Conservation (phyloP, 1,284 basidiomycete genomes). For the Ceratobasidium sp. region DNA sequence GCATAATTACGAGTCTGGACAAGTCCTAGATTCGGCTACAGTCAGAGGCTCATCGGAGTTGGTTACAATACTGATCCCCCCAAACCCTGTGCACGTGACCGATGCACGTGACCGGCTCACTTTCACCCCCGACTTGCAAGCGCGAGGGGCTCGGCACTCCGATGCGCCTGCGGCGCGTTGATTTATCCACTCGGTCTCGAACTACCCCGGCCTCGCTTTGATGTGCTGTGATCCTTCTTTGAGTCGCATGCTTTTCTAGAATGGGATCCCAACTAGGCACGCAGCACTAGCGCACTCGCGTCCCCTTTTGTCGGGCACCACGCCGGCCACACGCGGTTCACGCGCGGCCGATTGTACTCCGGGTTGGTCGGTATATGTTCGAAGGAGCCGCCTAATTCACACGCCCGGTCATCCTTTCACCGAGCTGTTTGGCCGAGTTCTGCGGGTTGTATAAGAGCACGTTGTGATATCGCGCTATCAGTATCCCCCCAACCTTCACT, state of each 20-base stretch:
- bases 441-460: slow-evolving; percentile 10
- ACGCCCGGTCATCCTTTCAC: slow-evolving; percentile 27
- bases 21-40: slow-evolving; percentile 12
- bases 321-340: slow-evolving; percentile 19
- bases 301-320: background rate
- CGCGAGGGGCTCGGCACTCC: slow-evolving; percentile 16
- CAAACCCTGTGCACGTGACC: slow-evolving; percentile 22
- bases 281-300: slow-evolving; percentile 3
- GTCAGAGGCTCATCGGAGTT: slow-evolving; percentile 8
- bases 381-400: background rate
- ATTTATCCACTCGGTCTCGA: slow-evolving; percentile 15
- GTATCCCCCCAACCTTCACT: slow-evolving; percentile 2
- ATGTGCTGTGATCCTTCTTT: slow-evolving; percentile 7
- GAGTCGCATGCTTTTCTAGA: slow-evolving; percentile 13
- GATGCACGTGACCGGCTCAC: slow-evolving; percentile 31
- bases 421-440: slow-evolving; percentile 14
- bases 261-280: background rate
- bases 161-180: background rate
- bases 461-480: background rate
- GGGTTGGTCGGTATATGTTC: background rate
- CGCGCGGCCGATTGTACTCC: slow-evolving; percentile 28
- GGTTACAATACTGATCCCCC: slow-evolving; percentile 13
- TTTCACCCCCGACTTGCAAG: slow-evolving; percentile 21
- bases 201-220: slow-evolving; percentile 19
- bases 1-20: slow-evolving; percentile 39